Conservation (phyloP, 1,284 basidiomycete species). For the Papiliotrema flavescens region DNA sequence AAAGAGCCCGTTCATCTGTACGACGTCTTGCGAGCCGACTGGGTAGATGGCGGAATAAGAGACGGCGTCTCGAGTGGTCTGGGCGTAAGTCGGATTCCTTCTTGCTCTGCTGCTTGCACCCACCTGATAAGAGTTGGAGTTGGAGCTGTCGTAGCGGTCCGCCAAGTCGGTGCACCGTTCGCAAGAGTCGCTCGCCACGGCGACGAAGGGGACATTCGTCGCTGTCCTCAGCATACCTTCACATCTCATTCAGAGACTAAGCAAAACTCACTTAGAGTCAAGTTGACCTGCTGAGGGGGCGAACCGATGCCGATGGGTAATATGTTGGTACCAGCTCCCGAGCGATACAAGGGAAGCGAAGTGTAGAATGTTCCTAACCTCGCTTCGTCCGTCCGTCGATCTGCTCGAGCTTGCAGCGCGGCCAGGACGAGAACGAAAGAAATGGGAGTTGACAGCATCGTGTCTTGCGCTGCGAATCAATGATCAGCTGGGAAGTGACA, state of each 20-base stretch:
- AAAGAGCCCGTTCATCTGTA: conserved; percentile 18
- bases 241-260: background rate
- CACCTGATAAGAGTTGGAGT: conserved; percentile 23
- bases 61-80: conserved; percentile 9
- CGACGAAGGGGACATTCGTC: conserved; percentile 38
- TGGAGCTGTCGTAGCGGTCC: conserved; percentile 3
- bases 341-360: conserved; percentile 29
- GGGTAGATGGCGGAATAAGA: conserved; percentile 31
- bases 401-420: background rate
- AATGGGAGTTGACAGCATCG: background rate
- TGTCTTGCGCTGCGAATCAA: background rate
- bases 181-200: conserved; percentile 28
- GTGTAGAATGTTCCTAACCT: conserved; percentile 33
- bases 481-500: no score
- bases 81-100: background rate
- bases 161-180: conserved; percentile 18
- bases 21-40: conserved; percentile 14
- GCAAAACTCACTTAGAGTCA: conserved; percentile 37
- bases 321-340: conserved; percentile 31
- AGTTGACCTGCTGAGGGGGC: conserved; percentile 28
- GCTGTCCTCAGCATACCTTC: conserved; percentile 23
- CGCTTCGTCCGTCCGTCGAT: background rate
- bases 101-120: background rate
- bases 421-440: background rate
- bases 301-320: conserved; percentile 32